phyloP scores from a whole-genome alignment of 345 rosid species.

The Barbarea vulgaris region DNA sequence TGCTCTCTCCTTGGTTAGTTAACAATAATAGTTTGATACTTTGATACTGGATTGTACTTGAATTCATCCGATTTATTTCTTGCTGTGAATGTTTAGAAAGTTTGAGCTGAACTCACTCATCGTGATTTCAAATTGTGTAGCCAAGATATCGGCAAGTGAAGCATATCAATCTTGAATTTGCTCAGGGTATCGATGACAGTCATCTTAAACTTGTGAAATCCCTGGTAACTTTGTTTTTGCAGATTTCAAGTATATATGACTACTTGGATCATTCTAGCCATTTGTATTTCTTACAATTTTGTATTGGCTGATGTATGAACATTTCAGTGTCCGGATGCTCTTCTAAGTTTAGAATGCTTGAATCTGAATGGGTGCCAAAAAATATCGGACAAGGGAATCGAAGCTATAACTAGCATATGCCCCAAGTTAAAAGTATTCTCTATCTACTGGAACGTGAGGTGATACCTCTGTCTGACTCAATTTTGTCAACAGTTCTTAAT shows the following conservation, averaged over 20 bases:
- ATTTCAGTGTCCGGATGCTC: conserved; percentile 58
- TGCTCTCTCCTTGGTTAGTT: conserved; percentile 75
- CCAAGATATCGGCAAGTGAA: conserved; percentile 69
- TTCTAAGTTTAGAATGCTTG: conserved; percentile 65
- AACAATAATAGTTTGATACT: not conserved
- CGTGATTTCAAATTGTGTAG: conserved; percentile 45
- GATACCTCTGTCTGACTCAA: conserved; percentile 28
- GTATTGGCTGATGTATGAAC: conserved; percentile 18
- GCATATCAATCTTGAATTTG: conserved; percentile 81
- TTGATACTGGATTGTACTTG: not conserved
- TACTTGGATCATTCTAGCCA: not conserved
- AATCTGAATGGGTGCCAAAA: conserved; percentile 96
- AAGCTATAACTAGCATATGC: conserved; percentile 62
- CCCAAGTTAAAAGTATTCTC: conserved; percentile 73
- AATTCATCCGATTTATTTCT: not conserved
- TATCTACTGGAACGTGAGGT: conserved; percentile 97
- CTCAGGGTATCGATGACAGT: conserved; percentile 71
- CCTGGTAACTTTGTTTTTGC: conserved; percentile 44
- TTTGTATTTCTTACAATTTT: not conserved
- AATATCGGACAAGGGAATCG: conserved; percentile 84
- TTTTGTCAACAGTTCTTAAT: not conserved
- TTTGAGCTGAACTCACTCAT: conserved; percentile 13
- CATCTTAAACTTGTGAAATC: conserved; percentile 64
- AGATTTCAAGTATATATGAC: not conserved
- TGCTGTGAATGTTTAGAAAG: not conserved